Evolutionary conservation across 1,284 basidiomycete genomes (phyloP).

Genomic region (Mycena citricolor): DNA sequence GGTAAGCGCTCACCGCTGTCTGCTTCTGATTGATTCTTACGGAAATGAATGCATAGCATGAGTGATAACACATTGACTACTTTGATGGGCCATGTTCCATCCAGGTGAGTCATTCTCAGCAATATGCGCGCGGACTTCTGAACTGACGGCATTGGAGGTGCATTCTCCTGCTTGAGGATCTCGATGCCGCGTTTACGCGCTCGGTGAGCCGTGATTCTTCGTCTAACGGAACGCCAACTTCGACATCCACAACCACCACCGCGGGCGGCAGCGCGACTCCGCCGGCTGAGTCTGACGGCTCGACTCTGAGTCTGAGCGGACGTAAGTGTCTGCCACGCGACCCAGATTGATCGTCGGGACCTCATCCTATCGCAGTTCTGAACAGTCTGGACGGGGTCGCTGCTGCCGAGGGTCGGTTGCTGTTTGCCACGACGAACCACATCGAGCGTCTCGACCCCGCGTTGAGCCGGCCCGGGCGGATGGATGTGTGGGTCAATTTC

Average conservation of each 20-base stretch:
- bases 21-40: slow-evolving; percentile 29
- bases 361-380: too few relatives aligned
- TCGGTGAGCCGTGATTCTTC: slow-evolving; percentile 75
- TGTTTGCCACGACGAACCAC: slow-evolving; percentile 84
- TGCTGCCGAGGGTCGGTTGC: slow-evolving; percentile 81
- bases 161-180: slow-evolving; percentile 85
- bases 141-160: slow-evolving; percentile 48
- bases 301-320: slow-evolving; percentile 79
- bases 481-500: slow-evolving; percentile 89
- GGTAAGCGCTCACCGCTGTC: slow-evolving; percentile 44
- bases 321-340: too few relatives aligned
- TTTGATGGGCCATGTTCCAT: slow-evolving; percentile 81
- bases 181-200: slow-evolving; percentile 84
- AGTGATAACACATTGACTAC: slow-evolving; percentile 82
- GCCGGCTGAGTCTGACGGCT: slow-evolving; percentile 59
- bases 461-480: slow-evolving; percentile 76
- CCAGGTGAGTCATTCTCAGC: slow-evolving; percentile 50
- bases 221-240: slow-evolving; percentile 70
- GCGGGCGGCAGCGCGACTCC: slow-evolving; percentile 34
- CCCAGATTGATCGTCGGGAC: too few relatives aligned
- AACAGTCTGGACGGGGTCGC: slow-evolving; percentile 87
- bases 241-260: slow-evolving; percentile 38
- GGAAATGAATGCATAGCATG: slow-evolving; percentile 47
- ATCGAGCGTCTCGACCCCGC: slow-evolving; percentile 84
- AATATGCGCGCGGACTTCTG: slow-evolving; percentile 10